phyloP scores from a whole-genome alignment of 371 early-diverging fungal species.

The Haplosporangium sp. region DNA sequence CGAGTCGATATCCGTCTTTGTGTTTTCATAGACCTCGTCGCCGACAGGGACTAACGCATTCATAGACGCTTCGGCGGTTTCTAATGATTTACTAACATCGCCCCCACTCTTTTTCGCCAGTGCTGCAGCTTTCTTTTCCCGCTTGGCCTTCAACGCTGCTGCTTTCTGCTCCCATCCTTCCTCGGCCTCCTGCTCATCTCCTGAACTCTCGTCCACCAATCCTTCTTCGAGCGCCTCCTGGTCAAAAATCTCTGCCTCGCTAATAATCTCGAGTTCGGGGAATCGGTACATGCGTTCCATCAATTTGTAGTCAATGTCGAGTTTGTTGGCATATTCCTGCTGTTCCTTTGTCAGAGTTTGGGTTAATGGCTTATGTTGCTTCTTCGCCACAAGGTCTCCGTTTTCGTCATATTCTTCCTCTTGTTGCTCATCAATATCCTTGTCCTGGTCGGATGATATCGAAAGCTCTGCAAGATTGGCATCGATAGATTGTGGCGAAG shows the following conservation, averaged over 20 bases:
- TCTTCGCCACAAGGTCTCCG: conserved; percentile 49
- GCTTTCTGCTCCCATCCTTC: conserved; percentile 55
- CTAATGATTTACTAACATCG: conserved; percentile 31
- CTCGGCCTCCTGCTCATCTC: conserved; percentile 53
- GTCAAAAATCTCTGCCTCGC: conserved; percentile 55
- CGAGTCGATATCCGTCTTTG: conserved; percentile 89
- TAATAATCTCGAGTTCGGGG: conserved; percentile 52
- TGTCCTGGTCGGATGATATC: conserved; percentile 47
- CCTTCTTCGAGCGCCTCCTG: conserved; percentile 56
- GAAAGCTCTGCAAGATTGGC: conserved; percentile 26
- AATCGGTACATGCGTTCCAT: conserved; percentile 48
- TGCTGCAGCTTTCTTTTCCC: conserved; percentile 28
- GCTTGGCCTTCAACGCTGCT: conserved; percentile 35
- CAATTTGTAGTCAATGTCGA: conserved; percentile 39
- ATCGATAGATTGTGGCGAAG: conserved; percentile 13
- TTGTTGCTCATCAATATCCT: conserved; percentile 42
- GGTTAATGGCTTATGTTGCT: conserved; percentile 17
- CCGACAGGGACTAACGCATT: conserved; percentile 67
- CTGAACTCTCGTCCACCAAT: conserved; percentile 41
- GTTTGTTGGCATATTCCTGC: conserved; percentile 60
- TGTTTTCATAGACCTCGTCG: conserved; percentile 80
- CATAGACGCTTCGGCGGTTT: conserved; percentile 36
- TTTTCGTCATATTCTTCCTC: conserved; percentile 41
- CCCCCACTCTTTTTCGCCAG: conserved; percentile 28
- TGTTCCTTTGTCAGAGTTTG: conserved; percentile 56